Conservation (phyloP, 345 rosid species). For the Brassica incana region DNA sequence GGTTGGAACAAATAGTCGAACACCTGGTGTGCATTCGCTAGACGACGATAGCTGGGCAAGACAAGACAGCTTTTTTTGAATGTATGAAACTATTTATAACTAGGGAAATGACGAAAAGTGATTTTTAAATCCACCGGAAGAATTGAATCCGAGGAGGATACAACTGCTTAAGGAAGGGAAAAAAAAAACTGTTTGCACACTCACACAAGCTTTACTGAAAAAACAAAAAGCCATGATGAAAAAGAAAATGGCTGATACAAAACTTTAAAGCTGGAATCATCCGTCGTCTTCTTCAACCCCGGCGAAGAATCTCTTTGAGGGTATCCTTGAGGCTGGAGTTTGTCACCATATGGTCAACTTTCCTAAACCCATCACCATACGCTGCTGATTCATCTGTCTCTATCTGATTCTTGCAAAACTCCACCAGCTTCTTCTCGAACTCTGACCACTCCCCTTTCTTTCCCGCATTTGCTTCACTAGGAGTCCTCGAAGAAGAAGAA, state of each 20-base stretch:
- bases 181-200: no score
- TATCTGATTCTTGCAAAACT: background rate
- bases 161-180: no score
- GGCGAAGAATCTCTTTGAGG: background rate
- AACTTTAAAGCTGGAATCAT: background rate
- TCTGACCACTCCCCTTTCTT: background rate
- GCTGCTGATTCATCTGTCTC: background rate
- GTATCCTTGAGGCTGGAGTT: background rate
- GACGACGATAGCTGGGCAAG: no score
- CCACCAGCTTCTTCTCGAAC: background rate
- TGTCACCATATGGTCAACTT: background rate
- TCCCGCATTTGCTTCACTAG: background rate
- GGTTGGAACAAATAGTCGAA: no score
- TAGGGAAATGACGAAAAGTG: no score
- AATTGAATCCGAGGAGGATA: no score
- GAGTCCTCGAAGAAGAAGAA: background rate
- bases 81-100: no score
- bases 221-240: no score
- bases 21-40: no score
- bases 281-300: background rate
- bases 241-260: background rate
- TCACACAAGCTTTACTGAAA: no score
- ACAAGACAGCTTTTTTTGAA: no score
- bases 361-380: background rate
- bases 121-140: no score